Percentiles rank a stretch among this genome's conserved stretches.
These are phyloP conservation scores for Phytophthora niederhauseri DNA, from an alignment of 352 stramenopile genomes.

Conservation along the genomic window DNA sequence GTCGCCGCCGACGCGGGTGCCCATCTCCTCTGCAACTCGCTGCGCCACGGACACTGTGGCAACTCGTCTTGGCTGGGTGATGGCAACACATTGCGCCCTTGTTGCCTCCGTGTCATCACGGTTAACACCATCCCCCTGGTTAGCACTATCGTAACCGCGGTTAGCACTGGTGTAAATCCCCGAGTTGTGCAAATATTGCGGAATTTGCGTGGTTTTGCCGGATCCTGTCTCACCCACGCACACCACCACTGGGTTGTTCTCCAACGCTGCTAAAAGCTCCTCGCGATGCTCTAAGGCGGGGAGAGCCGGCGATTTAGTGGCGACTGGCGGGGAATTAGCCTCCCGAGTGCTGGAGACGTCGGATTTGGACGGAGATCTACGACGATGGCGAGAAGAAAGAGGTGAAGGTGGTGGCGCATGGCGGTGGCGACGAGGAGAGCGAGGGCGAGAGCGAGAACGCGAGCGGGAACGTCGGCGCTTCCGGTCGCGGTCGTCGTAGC, in stretches of 20 bases:
- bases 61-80: conserved; percentile 95
- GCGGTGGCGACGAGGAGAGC: conserved; percentile 3
- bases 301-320: conserved; percentile 10
- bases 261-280: conserved; percentile 56
- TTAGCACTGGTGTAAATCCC: conserved; percentile 32
- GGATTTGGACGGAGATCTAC: conserved; percentile 8
- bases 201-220: conserved; percentile 96
- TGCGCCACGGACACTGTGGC: conserved; percentile 97
- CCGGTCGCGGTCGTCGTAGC: conserved; percentile 11
- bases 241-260: conserved; percentile 63
- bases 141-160: conserved; percentile 14
- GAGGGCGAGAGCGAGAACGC: conserved; percentile 8
- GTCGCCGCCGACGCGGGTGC: conserved; percentile 44
- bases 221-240: conserved; percentile 95
- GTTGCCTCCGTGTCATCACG: neutral
- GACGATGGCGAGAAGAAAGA: conserved; percentile 7
- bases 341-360: conserved; percentile 24
- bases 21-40: conserved; percentile 98
- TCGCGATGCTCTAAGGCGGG: conserved; percentile 58
- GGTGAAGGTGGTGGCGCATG: neutral
- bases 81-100: conserved; percentile 56
- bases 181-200: conserved; percentile 66
- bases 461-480: conserved; percentile 31
- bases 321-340: conserved; percentile 8
- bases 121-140: neutral